phyloP scores from a whole-genome alignment of 2,329 filamentous ascomycete species.

The Apiospora pterosperma region DNA sequence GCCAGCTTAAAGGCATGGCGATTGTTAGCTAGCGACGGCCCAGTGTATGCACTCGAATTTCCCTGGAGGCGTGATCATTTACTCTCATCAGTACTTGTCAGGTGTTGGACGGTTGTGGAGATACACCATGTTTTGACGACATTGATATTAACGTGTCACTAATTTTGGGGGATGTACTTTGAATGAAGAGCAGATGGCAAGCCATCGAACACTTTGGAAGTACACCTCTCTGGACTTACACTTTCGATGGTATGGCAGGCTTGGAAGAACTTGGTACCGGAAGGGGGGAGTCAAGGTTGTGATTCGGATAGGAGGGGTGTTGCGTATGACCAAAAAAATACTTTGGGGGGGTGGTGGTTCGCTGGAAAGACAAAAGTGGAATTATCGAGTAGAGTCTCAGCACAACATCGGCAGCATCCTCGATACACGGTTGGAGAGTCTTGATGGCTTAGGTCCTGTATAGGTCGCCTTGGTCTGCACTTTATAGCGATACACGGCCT shows the following conservation, averaged over 20 bases:
- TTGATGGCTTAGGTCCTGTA: not conserved
- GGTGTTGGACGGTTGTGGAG: not conserved
- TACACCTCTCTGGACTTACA: constrained; percentile 40
- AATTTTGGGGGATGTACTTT: constrained; percentile 32
- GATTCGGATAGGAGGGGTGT: constrained; percentile 26
- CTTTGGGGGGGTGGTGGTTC: constrained; percentile 33
- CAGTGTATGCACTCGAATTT: constrained; percentile 10
- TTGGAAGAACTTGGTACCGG: constrained; percentile 41
- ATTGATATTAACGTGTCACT: constrained; percentile 15
- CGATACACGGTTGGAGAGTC: not conserved
- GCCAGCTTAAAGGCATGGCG: constrained; percentile 44
- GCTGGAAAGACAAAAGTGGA: constrained; percentile 39
- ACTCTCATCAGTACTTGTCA: not conserved
- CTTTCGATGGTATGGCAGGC: constrained; percentile 35
- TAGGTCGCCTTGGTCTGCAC: constrained; percentile 2
- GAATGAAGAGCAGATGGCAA: constrained; percentile 37
- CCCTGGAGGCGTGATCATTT: not conserved
- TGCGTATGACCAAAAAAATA: constrained; percentile 22
- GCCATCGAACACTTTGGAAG: constrained; percentile 39
- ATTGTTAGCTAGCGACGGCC: constrained; percentile 7
- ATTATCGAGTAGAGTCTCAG: constrained; percentile 5
- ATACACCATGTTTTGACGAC: constrained; percentile 9
- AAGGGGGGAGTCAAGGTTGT: constrained; percentile 28
- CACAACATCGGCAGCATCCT: constrained; percentile 2
- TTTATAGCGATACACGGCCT: constrained; percentile 21